Conservation (phyloP, 345 rosid genomes). For the Salix brachista region DNA sequence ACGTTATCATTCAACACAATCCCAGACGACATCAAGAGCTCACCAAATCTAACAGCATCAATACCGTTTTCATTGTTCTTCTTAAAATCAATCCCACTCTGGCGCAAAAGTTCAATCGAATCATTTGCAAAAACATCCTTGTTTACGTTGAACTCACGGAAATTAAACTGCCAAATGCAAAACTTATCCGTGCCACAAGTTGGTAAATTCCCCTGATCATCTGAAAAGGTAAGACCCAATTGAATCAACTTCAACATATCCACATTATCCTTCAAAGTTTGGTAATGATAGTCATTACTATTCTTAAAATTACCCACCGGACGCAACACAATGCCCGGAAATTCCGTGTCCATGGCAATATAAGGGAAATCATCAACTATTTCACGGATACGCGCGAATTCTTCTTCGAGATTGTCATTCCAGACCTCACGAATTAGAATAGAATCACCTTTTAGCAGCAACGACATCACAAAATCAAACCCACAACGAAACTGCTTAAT, state of each 20-base stretch:
- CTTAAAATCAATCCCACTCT: constrained; percentile 61
- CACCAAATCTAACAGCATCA: constrained; percentile 47
- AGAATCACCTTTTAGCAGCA: constrained; percentile 48
- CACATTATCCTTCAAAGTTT: constrained; percentile 57
- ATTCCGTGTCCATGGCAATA: constrained; percentile 83
- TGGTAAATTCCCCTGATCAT: constrained; percentile 62
- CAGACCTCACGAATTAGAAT: constrained; percentile 69
- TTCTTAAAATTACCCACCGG: constrained; percentile 50
- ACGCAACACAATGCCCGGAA: constrained; percentile 61
- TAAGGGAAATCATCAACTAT: constrained; percentile 55
- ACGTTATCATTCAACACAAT: constrained; percentile 64
- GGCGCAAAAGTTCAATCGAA: constrained; percentile 57
- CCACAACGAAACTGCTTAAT: not conserved
- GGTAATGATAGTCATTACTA: constrained; percentile 48
- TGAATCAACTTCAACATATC: constrained; percentile 73
- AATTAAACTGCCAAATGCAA: constrained; percentile 80
- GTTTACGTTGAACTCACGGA: constrained; percentile 51
- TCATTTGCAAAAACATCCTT: constrained; percentile 57
- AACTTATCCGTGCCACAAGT: constrained; percentile 52
- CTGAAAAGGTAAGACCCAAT: constrained; percentile 66
- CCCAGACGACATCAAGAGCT: constrained; percentile 72
- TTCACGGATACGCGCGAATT: constrained; percentile 44
- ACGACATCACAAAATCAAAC: constrained; percentile 38
- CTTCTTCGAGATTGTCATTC: constrained; percentile 54
- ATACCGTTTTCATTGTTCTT: constrained; percentile 54